phyloP scores from a whole-genome alignment of 768 basidiomycete species.

The Trametes coccinea region DNA sequence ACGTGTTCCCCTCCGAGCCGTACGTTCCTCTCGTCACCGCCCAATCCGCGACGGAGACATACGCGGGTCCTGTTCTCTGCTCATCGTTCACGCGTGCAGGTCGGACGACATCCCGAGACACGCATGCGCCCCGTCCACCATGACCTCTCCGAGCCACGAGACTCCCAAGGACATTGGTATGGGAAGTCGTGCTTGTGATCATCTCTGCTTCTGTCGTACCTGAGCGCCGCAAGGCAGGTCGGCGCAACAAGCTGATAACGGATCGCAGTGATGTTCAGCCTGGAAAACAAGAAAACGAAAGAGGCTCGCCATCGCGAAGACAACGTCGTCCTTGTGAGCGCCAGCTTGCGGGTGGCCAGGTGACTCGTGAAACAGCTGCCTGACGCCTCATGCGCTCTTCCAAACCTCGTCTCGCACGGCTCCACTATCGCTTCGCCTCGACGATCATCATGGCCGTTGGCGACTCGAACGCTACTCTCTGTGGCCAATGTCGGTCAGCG shows the following conservation, averaged over 20 bases:
- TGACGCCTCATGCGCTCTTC: not conserved
- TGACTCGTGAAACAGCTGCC: not conserved
- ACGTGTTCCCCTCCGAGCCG: conserved; percentile 1
- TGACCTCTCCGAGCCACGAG: not conserved
- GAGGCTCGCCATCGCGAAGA: conserved; percentile 3
- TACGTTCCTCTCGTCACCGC: not conserved
- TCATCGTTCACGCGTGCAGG: not conserved
- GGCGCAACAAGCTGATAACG: conserved; percentile 5
- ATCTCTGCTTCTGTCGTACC: conserved; percentile 14
- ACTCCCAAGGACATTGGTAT: not conserved
- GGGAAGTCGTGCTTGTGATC: conserved; percentile 11
- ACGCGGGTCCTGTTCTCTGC: not conserved
- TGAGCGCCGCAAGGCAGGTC: conserved; percentile 15
- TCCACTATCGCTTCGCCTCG: not conserved
- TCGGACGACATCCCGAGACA: conserved; percentile 1
- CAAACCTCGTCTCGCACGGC: not conserved
- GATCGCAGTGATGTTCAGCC: not conserved
- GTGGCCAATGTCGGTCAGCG: too few relatives aligned
- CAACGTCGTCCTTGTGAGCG: not conserved
- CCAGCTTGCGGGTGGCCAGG: conserved; percentile 7
- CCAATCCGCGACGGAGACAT: not conserved
- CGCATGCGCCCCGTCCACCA: not conserved
- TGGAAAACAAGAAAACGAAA: not conserved
- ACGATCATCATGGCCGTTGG: not conserved
- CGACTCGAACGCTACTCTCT: too few relatives aligned